phyloP scores from a whole-genome alignment of 257 asterid species.

The Solanum verrucosum region DNA sequence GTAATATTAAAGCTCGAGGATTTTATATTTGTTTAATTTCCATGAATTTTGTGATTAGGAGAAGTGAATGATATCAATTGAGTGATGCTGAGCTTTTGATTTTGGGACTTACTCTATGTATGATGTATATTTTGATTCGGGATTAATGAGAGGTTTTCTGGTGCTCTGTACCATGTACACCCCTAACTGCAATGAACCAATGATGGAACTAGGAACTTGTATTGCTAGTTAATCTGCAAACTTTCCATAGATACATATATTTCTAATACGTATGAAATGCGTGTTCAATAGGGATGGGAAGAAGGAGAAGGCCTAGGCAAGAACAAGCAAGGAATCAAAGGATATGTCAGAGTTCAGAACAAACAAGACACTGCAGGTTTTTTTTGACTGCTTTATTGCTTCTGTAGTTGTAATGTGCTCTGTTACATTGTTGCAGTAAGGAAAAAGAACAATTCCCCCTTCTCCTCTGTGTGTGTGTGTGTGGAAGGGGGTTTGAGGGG shows the following conservation, averaged over 20 bases:
- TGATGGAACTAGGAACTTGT: background rate
- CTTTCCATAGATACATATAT: background rate
- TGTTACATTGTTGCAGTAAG: background rate
- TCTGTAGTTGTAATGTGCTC: background rate
- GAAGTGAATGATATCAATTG: background rate
- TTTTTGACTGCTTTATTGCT: background rate
- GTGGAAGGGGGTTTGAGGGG: background rate
- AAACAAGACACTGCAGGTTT: slow-evolving; percentile 82
- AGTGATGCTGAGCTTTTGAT: background rate
- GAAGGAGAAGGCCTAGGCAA: slow-evolving; percentile 99
- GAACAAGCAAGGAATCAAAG: slow-evolving; percentile 97
- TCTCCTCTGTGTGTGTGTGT: background rate
- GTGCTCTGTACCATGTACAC: background rate
- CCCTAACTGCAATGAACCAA: background rate
- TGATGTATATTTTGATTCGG: background rate
- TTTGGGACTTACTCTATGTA: background rate
- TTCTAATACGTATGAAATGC: background rate
- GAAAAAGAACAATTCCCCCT: background rate
- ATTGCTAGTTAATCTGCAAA: background rate
- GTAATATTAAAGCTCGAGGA: background rate
- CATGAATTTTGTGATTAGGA: background rate
- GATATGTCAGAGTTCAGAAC: slow-evolving; percentile 77
- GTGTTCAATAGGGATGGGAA: slow-evolving; percentile 80
- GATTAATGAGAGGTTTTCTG: background rate
- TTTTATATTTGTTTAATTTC: background rate